Base-by-base conservation (phyloP, 768 basidiomycete species). In the Boletus pseudo-olivaceus region DNA sequence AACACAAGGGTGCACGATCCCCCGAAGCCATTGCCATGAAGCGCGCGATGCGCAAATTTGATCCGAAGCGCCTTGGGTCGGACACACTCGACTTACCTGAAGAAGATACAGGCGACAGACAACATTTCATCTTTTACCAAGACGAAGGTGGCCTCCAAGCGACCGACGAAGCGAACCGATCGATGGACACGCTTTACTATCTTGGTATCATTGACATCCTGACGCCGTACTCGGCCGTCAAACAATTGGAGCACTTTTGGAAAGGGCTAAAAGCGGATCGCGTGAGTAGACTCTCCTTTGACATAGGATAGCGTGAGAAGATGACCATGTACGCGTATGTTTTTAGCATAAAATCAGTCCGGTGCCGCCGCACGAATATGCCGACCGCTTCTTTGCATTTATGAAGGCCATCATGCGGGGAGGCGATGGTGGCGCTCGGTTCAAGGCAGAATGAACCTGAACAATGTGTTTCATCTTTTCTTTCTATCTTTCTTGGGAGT, bases 161-260 rank as follows among this genome's bases (percentile, higher is more conserved):
- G 34, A 97, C 96, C 17, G 85, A 95, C 68, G 95, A 98, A 63
- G 72, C 70, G 9, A 96, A 98, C 68, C 77, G 80, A 19, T 70
- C 77, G 2, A 71, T 87, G 72, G 86, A 88, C 59, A 83, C 82
- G 44, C 88, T 97, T 51, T 97, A 96, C 70, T 98, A 98, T 70
- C 76, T 98, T 9, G 96, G 97, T 23, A 82, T 99, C 50, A 99
- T 99, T 65, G 97, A 99, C 71, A 98, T 98, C 59, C 74, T 95
- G 55, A 98, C 97, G 26, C 96, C 95, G 2, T 99, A 92, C 69
- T 82, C 78, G 19, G 60, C 69, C 19, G 61, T 80, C 56, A 99
- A 99, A 79, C 84, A 82, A 68, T 51, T 87, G 19, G 97, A 99
- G 71, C 87, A 91, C 70, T 76, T 92, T 53, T 98, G 93, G 91